Base-by-base conservation (phyloP, 1,139 yeast genomes). In the Taphrina sp. region DNA sequence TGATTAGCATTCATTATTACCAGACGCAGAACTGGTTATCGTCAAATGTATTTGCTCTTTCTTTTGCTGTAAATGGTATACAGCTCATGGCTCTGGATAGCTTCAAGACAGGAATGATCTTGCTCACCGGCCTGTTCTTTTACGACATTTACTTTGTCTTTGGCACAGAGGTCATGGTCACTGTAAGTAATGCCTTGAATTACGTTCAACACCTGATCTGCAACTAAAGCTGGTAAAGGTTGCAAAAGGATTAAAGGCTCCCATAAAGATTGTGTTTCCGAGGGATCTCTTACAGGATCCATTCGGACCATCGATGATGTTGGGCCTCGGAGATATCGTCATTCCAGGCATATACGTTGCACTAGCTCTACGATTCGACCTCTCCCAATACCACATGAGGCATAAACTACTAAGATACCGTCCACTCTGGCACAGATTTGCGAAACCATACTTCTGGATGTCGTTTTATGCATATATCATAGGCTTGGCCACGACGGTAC, bases 91-190 rank as follows among this genome's bases (percentile, higher is more conserved):
- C 66, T 45, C 49, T 76, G 14, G 69, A 74, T 7, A 72, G 70
- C 17, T 77, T 81, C 64, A 72, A 70, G 55, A 69, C 76, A 2
- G 81, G 79, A 1, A 64, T 71, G 19, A 62, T 77, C 12, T 65
- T 81, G 43, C 68, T 83, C 23, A 57, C 64, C 1, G 78, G 77
- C 1, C 72, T 83, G 44, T 81, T 83, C 63, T 60, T 77, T 36
- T 83, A 83, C 66, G 89, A 83, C 64, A 74, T 81, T 38, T 81
- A 75, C 64, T 83, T 83, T 69, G 89, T 83, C 1, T 83, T 82
- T 67, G 78, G 77, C 2, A 76, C 85, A 0, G 74, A 77, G 47
- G 72, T 81, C 10, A 83, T 83, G 89, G 71, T 76, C 45, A 74
- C 80, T 0, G 88, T 83, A 33, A 29, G 47, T 5, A 12, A 20